Evolutionary conservation across 2,329 filamentous ascomycete genomes (phyloP).

Genomic region (Xylariomycetidae sp.): DNA sequence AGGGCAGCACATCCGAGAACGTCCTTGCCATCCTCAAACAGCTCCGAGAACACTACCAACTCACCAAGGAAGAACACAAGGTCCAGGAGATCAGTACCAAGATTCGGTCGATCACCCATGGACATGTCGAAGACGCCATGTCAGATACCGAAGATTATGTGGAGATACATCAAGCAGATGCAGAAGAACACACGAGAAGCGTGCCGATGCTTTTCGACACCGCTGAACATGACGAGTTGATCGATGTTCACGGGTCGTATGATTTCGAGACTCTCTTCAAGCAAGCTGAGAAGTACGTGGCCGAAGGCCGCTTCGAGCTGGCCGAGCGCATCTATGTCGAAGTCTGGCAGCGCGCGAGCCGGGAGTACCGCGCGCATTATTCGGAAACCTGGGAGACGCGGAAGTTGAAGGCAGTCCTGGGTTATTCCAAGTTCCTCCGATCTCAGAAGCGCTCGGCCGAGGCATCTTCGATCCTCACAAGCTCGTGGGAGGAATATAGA

Average conservation of each 20-base stretch:
- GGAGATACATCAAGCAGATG: not conserved
- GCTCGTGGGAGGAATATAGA: conserved; percentile 45
- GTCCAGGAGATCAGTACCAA: not conserved
- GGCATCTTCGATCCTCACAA: conserved; percentile 38
- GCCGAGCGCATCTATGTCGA: conserved; percentile 45
- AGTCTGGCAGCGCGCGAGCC: conserved; percentile 46
- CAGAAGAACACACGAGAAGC: too few relatives aligned
- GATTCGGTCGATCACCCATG: not conserved
- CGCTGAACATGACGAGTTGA: not conserved
- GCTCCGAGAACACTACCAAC: not conserved
- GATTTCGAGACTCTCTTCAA: not conserved
- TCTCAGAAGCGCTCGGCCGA: conserved; percentile 39
- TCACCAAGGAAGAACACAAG: not conserved
- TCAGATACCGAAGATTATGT: not conserved
- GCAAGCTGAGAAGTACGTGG: not conserved
- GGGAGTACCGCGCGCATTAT: conserved; percentile 36
- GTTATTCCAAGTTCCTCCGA: conserved; percentile 42
- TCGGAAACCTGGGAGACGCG: conserved; percentile 41
- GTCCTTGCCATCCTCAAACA: not conserved
- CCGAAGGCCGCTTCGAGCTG: conserved; percentile 15
- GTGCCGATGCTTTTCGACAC: not conserved
- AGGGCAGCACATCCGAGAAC: not conserved
- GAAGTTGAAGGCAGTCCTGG: conserved; percentile 40
- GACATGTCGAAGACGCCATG: too few relatives aligned
- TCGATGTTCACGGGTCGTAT: not conserved